Conservation (phyloP, 2,329 filamentous ascomycete species). For the Pseudodiploospora longispora region DNA sequence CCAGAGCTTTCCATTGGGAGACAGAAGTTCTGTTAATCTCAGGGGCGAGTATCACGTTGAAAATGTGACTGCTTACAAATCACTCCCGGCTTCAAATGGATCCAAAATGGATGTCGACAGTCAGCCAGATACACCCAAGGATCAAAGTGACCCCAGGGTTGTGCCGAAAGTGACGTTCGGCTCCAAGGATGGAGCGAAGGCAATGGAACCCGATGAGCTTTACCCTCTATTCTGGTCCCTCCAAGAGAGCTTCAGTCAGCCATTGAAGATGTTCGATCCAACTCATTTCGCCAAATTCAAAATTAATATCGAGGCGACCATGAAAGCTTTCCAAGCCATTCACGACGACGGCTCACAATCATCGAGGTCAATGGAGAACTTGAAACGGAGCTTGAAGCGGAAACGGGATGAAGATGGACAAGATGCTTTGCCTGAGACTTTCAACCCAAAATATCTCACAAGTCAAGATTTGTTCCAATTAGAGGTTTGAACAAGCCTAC, state of each 20-base stretch:
- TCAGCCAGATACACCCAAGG: slow-evolving; percentile 29
- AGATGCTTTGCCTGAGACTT: slow-evolving; percentile 43
- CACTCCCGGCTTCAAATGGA: slow-evolving; percentile 25
- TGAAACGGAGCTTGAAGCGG: slow-evolving; percentile 59
- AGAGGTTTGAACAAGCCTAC: slow-evolving; percentile 50
- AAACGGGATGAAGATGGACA: slow-evolving; percentile 52
- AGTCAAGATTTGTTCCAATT: slow-evolving; percentile 92
- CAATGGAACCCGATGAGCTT: slow-evolving; percentile 60
- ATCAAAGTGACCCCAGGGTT: slow-evolving; percentile 21
- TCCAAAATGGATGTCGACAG: slow-evolving; percentile 58
- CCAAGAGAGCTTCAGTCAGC: slow-evolving; percentile 86
- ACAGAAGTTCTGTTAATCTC: slow-evolving; percentile 95
- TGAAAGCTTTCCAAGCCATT: slow-evolving; percentile 45
- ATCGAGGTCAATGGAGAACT: slow-evolving; percentile 52
- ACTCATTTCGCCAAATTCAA: slow-evolving; percentile 74
- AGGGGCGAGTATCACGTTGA: slow-evolving; percentile 93
- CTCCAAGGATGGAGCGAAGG: slow-evolving; percentile 39
- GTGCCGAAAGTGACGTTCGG: slow-evolving; percentile 33
- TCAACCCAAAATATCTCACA: slow-evolving; percentile 98
- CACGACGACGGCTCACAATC: slow-evolving; percentile 37
- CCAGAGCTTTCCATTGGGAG: slow-evolving; percentile 91
- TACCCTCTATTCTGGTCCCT: slow-evolving; percentile 94
- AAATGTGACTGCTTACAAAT: slow-evolving; percentile 78
- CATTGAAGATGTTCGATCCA: slow-evolving; percentile 69
- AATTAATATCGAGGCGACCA: slow-evolving; percentile 60